Evolutionary conservation across 805 yeast genomes (phyloP).

Genomic region (Sugiyamaella floridensis): DNA sequence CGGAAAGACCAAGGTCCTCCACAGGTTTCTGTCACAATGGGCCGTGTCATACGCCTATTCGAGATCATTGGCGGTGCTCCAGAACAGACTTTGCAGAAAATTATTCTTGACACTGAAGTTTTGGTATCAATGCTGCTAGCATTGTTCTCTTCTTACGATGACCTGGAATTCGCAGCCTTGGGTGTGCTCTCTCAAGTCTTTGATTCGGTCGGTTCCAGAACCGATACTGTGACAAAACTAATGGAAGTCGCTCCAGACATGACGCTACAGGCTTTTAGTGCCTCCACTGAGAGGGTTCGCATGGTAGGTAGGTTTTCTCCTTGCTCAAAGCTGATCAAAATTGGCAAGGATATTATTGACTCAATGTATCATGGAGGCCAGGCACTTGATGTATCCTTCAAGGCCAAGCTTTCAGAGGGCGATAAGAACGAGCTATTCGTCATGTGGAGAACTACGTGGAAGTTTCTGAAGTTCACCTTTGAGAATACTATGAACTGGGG

Average conservation of each 20-base stretch:
- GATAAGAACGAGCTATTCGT: slow-evolving; percentile 28
- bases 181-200: slow-evolving; percentile 67
- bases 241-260: slow-evolving; percentile 39
- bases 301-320: slow-evolving; percentile 55
- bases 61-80: not conserved
- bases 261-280: slow-evolving; percentile 44
- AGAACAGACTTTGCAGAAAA: slow-evolving; percentile 8
- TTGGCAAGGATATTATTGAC: slow-evolving; percentile 63
- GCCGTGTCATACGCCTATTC: not conserved
- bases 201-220: slow-evolving; percentile 76
- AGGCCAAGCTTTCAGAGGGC: slow-evolving; percentile 23
- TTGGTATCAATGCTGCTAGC: slow-evolving; percentile 69
- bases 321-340: slow-evolving; percentile 65
- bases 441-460: slow-evolving; percentile 73
- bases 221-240: slow-evolving; percentile 60
- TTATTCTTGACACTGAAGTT: slow-evolving; percentile 39
- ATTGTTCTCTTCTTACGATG: slow-evolving; percentile 53
- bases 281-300: slow-evolving; percentile 41
- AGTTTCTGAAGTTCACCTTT: slow-evolving; percentile 60
- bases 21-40: not conserved
- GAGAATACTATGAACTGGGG: slow-evolving; percentile 74
- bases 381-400: slow-evolving; percentile 32
- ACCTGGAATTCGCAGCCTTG: slow-evolving; percentile 59
- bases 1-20: not conserved
- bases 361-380: slow-evolving; percentile 62